Base-by-base conservation (phyloP, 2,329 filamentous ascomycete genomes). In the Penicillium vulpinum region DNA sequence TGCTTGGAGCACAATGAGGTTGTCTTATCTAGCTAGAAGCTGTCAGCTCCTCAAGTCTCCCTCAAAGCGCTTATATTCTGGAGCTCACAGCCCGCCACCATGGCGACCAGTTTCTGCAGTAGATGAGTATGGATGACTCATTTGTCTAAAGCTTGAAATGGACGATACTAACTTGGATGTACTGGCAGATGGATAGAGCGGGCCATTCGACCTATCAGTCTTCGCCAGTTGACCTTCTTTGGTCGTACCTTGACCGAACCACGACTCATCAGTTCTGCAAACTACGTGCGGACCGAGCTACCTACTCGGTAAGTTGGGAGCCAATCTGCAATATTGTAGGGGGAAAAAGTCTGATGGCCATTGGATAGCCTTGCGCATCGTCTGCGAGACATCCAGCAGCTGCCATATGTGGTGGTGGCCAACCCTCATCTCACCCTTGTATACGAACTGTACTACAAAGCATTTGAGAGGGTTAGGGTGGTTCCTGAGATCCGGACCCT, bases 211-310 rank as follows among this genome's bases (percentile, higher is more conserved):
- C 94, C 94, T n/a, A 97, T 99, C 72, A 96, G 91, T 77, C 80
- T 99, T 67, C 89, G 94, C 57, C 94, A 97, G 77, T 84, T 99
- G 68, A 97, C 96, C 78, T 95, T 97, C 69, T 99, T 97, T 76
- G 94, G 94, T 29, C 88, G 94, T 46, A 95, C 92, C 22, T 79
- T 99, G 71, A 97, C 92, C 46, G 92, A 97, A 77, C 83, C 87
- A 50, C 88, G 95, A 56, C 83, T 99, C 60, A 85, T 99, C 65
- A 92, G 90, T 77, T 97, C 92, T 41, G 94, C 94, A 60, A 99
- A 99, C 77, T 99, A 99, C 80, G 92, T 97, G 51, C 89, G 94
- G 56, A 92, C 92, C 5, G 94, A 99, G 78, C 84, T 99, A 51
- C 93, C 93, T 7, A 94, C 90, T 7, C 85, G 90, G 88, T 89